phyloP scores from a whole-genome alignment of 352 stramenopile genomes.

The Aphanomyces astaci region DNA sequence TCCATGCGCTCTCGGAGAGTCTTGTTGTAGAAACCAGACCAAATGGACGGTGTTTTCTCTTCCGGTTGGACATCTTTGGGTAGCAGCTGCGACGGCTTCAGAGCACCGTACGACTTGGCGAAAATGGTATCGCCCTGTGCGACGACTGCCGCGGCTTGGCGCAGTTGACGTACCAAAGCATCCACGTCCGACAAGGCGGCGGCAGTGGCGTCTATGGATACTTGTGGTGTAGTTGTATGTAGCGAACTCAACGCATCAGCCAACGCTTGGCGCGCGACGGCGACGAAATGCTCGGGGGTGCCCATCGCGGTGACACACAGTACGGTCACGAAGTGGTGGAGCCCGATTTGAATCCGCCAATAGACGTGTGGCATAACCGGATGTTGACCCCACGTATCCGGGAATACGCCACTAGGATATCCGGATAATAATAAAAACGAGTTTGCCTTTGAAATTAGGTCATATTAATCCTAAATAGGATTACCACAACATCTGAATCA shows the following conservation, averaged over 20 bases:
- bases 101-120: neutral
- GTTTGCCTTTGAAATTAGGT: too few species aligned
- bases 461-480: too few species aligned
- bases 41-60: slow-evolving; percentile 45
- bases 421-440: neutral
- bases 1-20: slow-evolving; percentile 73
- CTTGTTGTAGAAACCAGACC: slow-evolving; percentile 87
- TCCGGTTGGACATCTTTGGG: slow-evolving; percentile 27
- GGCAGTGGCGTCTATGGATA: neutral
- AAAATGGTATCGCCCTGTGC: neutral
- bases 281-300: neutral
- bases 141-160: neutral
- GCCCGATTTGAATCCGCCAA: neutral
- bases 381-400: neutral
- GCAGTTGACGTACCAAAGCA: neutral
- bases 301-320: neutral
- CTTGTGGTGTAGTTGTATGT: neutral
- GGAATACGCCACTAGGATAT: neutral
- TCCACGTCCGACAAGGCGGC: neutral
- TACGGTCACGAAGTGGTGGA: neutral
- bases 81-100: neutral
- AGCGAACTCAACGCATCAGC: neutral
- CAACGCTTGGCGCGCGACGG: neutral
- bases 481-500: too few species aligned
- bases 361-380: neutral